These are phyloP conservation scores for Dillenia suffruticosa DNA, from an alignment of 164 flowering plant species.

Conservation along the genomic window DNA sequence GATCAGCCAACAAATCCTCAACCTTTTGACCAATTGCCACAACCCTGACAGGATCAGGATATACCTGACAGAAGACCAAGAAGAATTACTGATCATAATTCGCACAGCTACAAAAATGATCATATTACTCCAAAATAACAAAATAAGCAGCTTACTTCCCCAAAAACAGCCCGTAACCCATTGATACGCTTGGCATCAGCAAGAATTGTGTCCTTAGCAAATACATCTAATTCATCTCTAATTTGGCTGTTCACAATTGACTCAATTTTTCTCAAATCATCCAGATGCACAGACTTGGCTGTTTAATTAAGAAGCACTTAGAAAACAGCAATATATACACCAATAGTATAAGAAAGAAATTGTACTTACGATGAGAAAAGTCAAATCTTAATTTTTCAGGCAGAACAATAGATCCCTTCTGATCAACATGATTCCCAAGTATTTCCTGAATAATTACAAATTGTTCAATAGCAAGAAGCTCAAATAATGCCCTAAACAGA, in stretches of 20 bases:
- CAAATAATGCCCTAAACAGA: not conserved
- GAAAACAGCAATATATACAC: not conserved
- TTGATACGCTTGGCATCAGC: constrained; percentile 78
- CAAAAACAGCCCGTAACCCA: constrained; percentile 98
- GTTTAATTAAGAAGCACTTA: constrained; percentile 13
- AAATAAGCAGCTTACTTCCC: constrained; percentile 67
- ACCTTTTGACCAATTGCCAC: constrained; percentile 84
- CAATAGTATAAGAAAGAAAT: not conserved
- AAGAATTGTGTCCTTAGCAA: constrained; percentile 63
- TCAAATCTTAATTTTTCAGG: constrained; percentile 95
- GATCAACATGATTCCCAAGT: constrained; percentile 95
- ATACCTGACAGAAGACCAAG: constrained; percentile 41
- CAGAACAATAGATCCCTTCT: constrained; percentile 98
- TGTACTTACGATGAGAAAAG: constrained; percentile 86
- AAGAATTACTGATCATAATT: no score
- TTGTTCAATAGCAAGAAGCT: not conserved
- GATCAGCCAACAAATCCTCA: constrained; percentile 80
- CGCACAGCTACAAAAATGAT: not conserved
- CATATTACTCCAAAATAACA: not conserved
- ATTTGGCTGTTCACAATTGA: constrained; percentile 85
- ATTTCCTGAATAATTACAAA: constrained; percentile 61
- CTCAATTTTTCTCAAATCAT: constrained; percentile 72
- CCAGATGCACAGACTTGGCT: constrained; percentile 82
- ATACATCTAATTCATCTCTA: constrained; percentile 72
- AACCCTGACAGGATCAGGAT: constrained; percentile 99